Evolutionary conservation across 257 asterid genomes (phyloP).

Genomic region (Echium plantagineum): DNA sequence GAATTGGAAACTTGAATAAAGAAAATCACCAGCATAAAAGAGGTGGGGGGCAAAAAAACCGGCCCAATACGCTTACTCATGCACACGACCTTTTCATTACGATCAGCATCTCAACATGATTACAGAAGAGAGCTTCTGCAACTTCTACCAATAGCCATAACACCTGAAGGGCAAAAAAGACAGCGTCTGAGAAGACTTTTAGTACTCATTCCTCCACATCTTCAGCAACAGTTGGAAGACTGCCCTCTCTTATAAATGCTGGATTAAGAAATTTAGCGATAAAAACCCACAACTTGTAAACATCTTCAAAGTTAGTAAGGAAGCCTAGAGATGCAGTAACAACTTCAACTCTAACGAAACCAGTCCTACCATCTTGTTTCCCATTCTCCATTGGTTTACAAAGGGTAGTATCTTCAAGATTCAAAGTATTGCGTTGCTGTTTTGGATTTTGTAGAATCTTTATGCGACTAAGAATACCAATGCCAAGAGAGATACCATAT

Average conservation of each 20-base stretch:
- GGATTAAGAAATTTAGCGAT: slow-evolving; percentile 90
- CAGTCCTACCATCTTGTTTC: slow-evolving; percentile 54
- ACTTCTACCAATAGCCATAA: too few species aligned
- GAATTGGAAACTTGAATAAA: slow-evolving; percentile 54
- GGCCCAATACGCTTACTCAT: slow-evolving; percentile 17
- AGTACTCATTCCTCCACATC: slow-evolving; percentile 44
- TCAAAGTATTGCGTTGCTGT: slow-evolving; percentile 42
- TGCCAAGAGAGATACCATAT: slow-evolving; percentile 63
- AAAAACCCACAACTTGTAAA: slow-evolving; percentile 87
- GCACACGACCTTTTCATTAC: slow-evolving; percentile 8
- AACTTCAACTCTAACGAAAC: slow-evolving; percentile 84
- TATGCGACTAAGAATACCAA: slow-evolving; percentile 90
- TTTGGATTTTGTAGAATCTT: slow-evolving; percentile 54
- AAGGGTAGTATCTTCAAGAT: slow-evolving; percentile 61
- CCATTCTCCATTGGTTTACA: slow-evolving; percentile 94
- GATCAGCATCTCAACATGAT: too few species aligned
- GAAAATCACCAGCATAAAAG: too few species aligned
- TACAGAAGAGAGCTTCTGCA: too few species aligned
- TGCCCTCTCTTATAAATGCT: slow-evolving; percentile 62
- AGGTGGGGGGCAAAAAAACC: too few species aligned
- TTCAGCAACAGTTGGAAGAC: slow-evolving; percentile 58
- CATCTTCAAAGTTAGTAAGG: slow-evolving; percentile 83
- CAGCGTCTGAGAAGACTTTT: neutral
- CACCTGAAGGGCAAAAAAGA: slow-evolving; percentile 10
- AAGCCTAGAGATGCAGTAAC: slow-evolving; percentile 96